Evolutionary conservation across 768 basidiomycete species (phyloP), one percentile per base, ranked within the genome.

Genomic region (Neoboletus subvelutipes): DNA sequence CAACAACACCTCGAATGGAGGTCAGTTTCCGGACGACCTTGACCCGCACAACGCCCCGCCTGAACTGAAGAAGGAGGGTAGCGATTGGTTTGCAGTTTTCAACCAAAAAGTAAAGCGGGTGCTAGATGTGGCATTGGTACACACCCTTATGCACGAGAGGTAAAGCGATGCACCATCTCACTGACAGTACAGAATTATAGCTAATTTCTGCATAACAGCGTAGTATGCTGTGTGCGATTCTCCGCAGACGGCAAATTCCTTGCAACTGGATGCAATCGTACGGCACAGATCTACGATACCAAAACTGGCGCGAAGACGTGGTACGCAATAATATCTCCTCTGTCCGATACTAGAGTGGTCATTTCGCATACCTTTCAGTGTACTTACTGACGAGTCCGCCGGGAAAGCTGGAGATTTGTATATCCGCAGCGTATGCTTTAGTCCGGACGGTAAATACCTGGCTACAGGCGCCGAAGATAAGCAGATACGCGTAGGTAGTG

Each of bases 241-340:
- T 96, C 93, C 50, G 90, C 92, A 15, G 94, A 98, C 72, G 93
- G 95, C 28, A 93, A 91, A 71, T 86, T 80, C 58, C 83, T 98
- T 33, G 96, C 96, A 31, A 98, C 96, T 5, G 96, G 96, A 13
- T 98, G 95, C 75, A 98, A 98, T 75, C 82, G 92, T 41, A 92
- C 93, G 0, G 93, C 94, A 20, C 94, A 97, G 72, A 94, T 98
- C 55, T 98, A 91, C 70, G 93, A 98, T 69, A 90, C 89, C 28
- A 90, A 90, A 74, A 88, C 90, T 0, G 95, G 95, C 8, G 71
- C 67, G 0, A 93, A 92, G 75, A 87, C 87, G 31, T 94, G 89
- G 94, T 94, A 62, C 54, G 85, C 71, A 36, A 61, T 49, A 40
- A 55, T 41, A 4, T 55, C 9, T 34, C 52, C 18, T 45, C 22